A percentile compares a stretch with the other conserved stretches of the same genome.
Evolutionary conservation across 768 basidiomycete species (phyloP).

Genomic region (Cyclocybe aegerita): DNA sequence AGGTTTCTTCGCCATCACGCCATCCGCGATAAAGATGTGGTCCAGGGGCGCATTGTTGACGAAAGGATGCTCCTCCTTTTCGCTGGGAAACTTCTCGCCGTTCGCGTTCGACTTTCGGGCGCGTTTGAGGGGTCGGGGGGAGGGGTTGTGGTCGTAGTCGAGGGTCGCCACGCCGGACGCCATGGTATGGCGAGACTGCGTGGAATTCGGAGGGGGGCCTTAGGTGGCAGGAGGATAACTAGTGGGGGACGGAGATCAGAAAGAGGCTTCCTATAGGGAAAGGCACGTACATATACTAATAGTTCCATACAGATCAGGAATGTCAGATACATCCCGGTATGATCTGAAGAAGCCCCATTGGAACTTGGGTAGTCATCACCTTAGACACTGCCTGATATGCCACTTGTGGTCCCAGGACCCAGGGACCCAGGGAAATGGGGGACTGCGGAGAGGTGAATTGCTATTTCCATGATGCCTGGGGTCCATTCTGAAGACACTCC

Average conservation of each 20-base stretch:
- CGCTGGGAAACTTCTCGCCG: constrained; percentile 11
- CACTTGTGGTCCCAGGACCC: constrained; percentile 17
- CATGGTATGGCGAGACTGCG: constrained; percentile 22
- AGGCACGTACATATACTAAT: constrained; percentile 27
- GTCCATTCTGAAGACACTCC: constrained; percentile 8
- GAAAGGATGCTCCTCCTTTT: constrained; percentile 25
- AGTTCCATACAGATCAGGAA: constrained; percentile 17
- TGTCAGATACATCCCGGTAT: constrained; percentile 21
- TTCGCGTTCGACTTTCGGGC: constrained; percentile 35
- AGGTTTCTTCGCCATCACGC: constrained; percentile 42
- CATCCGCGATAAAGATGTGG: constrained; percentile 53
- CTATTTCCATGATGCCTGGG: constrained; percentile 9
- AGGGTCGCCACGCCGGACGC: constrained; percentile 19
- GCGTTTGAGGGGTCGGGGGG: constrained; percentile 44
- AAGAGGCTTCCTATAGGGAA: constrained; percentile 21
- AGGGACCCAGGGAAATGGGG: constrained; percentile 16
- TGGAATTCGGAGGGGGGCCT: constrained; percentile 29
- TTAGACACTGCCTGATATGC: constrained; percentile 12
- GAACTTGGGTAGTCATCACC: constrained; percentile 15
- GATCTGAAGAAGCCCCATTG: constrained; percentile 22
- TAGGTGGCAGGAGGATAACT: constrained; percentile 29
- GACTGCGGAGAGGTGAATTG: constrained; percentile 20
- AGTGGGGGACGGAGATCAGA: constrained; percentile 26
- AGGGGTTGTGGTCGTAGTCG: constrained; percentile 18
- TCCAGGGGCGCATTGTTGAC: constrained; percentile 34